Evolutionary conservation across 345 rosid genomes (phyloP).

Genomic region (Acer saccharum): DNA sequence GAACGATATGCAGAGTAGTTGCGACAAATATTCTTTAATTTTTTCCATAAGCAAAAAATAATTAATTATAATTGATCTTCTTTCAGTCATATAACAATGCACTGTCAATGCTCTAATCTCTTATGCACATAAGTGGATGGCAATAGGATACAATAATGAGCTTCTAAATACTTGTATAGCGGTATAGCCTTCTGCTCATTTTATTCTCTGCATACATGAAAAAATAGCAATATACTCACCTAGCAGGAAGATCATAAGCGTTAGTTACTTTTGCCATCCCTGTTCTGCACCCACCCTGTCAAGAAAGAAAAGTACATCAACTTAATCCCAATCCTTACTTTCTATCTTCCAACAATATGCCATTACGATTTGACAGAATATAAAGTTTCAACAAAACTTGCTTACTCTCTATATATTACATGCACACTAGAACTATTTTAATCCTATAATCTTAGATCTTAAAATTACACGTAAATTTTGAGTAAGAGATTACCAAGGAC

Average conservation of each 20-base stretch:
- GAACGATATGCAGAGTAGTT: background rate
- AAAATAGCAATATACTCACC: slow-evolving; percentile 47
- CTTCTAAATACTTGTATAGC: background rate
- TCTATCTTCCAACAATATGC: slow-evolving; percentile 16
- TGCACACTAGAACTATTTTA: background rate
- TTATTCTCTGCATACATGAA: slow-evolving; percentile 12
- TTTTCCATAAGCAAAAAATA: background rate
- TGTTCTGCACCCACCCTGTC: slow-evolving; percentile 96
- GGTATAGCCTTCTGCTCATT: background rate
- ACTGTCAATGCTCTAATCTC: background rate
- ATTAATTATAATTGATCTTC: background rate
- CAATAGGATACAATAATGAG: background rate
- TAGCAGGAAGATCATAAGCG: slow-evolving; percentile 96
- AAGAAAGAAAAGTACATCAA: slow-evolving; percentile 27
- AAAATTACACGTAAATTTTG: no score
- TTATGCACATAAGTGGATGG: background rate
- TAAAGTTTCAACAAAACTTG: background rate
- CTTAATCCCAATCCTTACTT: slow-evolving; percentile 15
- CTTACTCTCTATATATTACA: background rate
- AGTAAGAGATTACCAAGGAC: background rate
- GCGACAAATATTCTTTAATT: background rate
- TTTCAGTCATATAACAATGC: background rate
- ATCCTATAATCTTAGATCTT: background rate
- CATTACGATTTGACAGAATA: slow-evolving; percentile 16
- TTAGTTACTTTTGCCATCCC: slow-evolving; percentile 96